These are phyloP conservation scores for Pouteria campechiana DNA, from an alignment of 179 eudicot genomes.

Conservation along the genomic window DNA sequence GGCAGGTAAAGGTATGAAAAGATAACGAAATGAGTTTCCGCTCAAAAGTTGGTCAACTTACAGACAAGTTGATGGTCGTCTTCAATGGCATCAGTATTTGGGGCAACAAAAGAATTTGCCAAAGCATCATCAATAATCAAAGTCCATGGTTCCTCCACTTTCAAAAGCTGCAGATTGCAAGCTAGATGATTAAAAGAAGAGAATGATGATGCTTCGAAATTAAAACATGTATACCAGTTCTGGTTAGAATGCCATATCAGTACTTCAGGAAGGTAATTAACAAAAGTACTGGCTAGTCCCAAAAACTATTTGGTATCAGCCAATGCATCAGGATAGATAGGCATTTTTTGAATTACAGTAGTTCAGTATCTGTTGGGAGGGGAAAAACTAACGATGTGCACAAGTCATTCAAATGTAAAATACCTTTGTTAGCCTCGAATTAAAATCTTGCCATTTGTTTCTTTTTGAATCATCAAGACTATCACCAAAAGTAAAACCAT, in stretches of 20 bases:
- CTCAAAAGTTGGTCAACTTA: conserved; percentile 23
- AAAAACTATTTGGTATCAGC: too few relatives aligned
- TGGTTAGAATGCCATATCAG: too few relatives aligned
- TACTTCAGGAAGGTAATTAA: too few relatives aligned
- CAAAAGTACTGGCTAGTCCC: too few relatives aligned
- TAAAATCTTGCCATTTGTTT: conserved; percentile 76
- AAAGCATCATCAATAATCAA: conserved; percentile 79
- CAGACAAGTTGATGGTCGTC: conserved; percentile 66
- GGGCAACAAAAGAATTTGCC: conserved; percentile 85
- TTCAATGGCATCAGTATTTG: conserved; percentile 64
- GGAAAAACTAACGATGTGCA: too few relatives aligned
- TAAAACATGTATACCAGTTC: too few relatives aligned
- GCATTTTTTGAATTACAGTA: too few relatives aligned
- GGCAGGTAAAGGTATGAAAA: neutral
- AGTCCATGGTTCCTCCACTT: conserved; percentile 79
- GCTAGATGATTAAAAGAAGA: too few relatives aligned
- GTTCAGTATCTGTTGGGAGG: too few relatives aligned
- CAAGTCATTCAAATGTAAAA: too few relatives aligned
- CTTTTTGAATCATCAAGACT: conserved; percentile 69
- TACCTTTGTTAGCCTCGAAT: conserved; percentile 63
- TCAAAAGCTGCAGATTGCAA: conserved; percentile 52
- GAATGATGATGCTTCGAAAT: too few relatives aligned
- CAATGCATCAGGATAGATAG: too few relatives aligned
- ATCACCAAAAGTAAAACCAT: conserved; percentile 92
- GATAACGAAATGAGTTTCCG: neutral